Evolutionary conservation across 768 basidiomycete genomes (phyloP).

Genomic region (Kwoniella heveanensis): DNA sequence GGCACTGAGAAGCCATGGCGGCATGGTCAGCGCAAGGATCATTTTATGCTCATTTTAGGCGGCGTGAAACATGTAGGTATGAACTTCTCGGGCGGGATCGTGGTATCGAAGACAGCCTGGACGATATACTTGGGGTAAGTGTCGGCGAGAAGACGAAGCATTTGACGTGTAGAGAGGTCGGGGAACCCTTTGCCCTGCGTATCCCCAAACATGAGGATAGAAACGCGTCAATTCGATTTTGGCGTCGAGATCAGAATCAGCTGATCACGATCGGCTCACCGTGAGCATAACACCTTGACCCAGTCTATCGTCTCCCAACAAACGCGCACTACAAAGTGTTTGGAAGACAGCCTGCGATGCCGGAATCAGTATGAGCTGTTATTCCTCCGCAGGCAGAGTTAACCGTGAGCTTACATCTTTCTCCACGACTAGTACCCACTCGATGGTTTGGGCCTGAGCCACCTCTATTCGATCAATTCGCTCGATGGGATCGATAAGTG

Average conservation of each 20-base stretch:
- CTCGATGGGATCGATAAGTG: conserved; percentile 75
- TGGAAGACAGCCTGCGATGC: conserved; percentile 83
- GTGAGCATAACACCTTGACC: conserved; percentile 78
- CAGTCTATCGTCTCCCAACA: conserved; percentile 62
- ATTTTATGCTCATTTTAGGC: no score
- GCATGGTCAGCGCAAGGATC: no score
- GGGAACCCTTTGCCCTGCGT: conserved; percentile 99
- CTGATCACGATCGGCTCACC: conserved; percentile 57
- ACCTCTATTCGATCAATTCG: conserved; percentile 68
- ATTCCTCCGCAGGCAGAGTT: no score
- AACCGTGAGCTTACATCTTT: conserved; percentile 70
- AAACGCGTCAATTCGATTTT: no score
- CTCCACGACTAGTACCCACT: conserved; percentile 86
- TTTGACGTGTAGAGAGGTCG: conserved; percentile 83
- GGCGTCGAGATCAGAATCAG: no score
- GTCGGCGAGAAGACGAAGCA: conserved; percentile 72
- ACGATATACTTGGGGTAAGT: conserved; percentile 69
- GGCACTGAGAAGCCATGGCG: no score
- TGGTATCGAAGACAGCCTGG: no score
- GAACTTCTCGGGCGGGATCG: no score
- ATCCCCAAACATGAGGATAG: no score
- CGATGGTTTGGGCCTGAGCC: conserved; percentile 57
- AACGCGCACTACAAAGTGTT: conserved; percentile 67
- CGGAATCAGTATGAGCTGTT: conserved; percentile 3
- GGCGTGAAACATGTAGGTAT: no score